A percentile compares a stretch with the other conserved stretches of the same genome.
phyloP scores from a whole-genome alignment of 176 grass and related monocot genomes.

The Alloteropsis semialata region DNA sequence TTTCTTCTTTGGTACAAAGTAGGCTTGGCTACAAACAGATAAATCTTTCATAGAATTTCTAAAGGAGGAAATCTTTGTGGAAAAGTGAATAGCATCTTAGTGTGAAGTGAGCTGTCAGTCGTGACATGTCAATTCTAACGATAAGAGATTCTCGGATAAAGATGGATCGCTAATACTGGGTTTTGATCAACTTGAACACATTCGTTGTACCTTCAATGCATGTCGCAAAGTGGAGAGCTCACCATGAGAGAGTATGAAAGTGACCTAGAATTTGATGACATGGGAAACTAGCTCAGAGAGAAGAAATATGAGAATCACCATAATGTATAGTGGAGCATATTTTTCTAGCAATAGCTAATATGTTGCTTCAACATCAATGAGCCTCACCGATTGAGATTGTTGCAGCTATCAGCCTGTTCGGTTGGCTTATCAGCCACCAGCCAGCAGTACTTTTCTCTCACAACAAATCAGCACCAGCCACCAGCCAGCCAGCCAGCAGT shows the following conservation, averaged over 20 bases:
- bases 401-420: no score
- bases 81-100: neutral
- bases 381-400: no score
- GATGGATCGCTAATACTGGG: neutral
- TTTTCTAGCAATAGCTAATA: neutral
- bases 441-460: no score
- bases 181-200: neutral
- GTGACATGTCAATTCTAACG: neutral
- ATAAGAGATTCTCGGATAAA: neutral
- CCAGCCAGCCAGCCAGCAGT: no score
- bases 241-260: neutral
- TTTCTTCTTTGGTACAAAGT: neutral
- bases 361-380: neutral
- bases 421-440: no score
- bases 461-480: no score
- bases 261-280: no score
- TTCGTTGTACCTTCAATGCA: neutral
- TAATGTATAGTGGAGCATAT: neutral
- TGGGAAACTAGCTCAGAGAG: no score
- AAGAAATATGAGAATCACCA: neutral
- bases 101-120: neutral
- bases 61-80: neutral
- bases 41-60: neutral
- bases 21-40: neutral
- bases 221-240: neutral